Percentiles rank a stretch among this genome's conserved stretches.
phyloP scores from a whole-genome alignment of 2,329 filamentous ascomycete species.

The Westerdykella aurantiaca region DNA sequence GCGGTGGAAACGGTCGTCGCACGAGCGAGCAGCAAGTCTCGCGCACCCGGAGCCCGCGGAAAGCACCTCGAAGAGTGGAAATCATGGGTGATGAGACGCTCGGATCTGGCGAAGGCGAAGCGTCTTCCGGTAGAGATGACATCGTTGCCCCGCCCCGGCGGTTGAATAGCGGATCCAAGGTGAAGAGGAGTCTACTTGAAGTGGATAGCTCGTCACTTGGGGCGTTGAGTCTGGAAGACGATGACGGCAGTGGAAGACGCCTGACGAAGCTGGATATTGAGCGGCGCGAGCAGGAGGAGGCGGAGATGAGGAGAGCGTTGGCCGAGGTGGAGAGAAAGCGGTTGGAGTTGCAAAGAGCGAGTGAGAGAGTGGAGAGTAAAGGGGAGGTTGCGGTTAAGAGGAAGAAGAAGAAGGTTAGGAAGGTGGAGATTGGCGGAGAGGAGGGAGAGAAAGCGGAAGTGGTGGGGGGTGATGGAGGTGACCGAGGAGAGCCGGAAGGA shows the following conservation, averaged over 20 bases:
- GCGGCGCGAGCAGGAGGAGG: slow-evolving; percentile 67
- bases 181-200: slow-evolving; percentile 66
- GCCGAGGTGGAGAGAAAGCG: slow-evolving; percentile 80
- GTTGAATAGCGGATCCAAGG: slow-evolving; percentile 15
- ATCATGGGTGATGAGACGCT: slow-evolving; percentile 47
- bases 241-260: slow-evolving; percentile 18
- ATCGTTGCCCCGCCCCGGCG: slow-evolving; percentile 21
- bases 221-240: slow-evolving; percentile 62
- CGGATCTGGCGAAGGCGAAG: slow-evolving; percentile 29
- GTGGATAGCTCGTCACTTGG: slow-evolving; percentile 82
- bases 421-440: slow-evolving; percentile 51
- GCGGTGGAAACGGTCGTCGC: slow-evolving; percentile 7
- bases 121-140: slow-evolving; percentile 21
- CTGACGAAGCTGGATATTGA: slow-evolving; percentile 53
- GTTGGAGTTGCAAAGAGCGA: slow-evolving; percentile 81
- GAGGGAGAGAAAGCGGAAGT: slow-evolving; percentile 57
- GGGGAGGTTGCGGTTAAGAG: slow-evolving; percentile 59
- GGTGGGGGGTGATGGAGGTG: slow-evolving; percentile 46
- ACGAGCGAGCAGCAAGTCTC: slow-evolving; percentile 16
- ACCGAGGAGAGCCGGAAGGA: slow-evolving; percentile 20
- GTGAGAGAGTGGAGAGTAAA: slow-evolving; percentile 66
- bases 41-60: slow-evolving; percentile 24
- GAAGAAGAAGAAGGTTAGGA: slow-evolving; percentile 50
- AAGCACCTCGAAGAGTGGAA: slow-evolving; percentile 36
- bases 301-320: slow-evolving; percentile 83